Base-by-base conservation (phyloP, 306 rosid genomes). In the Citrullus amarus region DNA sequence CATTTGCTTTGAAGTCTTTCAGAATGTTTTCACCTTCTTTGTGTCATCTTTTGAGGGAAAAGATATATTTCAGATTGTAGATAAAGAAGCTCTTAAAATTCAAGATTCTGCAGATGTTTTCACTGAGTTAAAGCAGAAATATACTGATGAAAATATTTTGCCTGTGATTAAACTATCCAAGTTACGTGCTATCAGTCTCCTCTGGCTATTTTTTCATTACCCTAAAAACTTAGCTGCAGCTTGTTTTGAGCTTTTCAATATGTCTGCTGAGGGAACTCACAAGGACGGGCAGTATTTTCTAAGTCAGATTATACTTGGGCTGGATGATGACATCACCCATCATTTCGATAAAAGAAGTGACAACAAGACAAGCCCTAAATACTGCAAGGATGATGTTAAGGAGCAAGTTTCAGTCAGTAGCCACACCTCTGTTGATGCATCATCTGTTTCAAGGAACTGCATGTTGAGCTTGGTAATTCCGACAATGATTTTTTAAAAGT, bases 141-240 rank as follows among this genome's bases (percentile, higher is more conserved):
- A 86, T 87, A 84, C 84, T 67, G 87, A 89, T 67, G 90, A 83
- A 87, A 89, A 89, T 84, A 88, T 81, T 67, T 80, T 89, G 80
- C 73, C 89, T 20, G 74, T 81, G 78, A 57, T 80, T 60, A 88
- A 86, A 81, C 82, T 95, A 75, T 87, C 86, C 54, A 90, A 86
- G 85, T 82, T 87, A 55, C 84, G 83, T 28, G 87, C 62, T 13
- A 81, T 95, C 78, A 84, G 93, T 85, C 68, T 95, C 67, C 88
- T 92, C 74, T 16, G 88, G 88, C 81, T 95, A 78, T 88, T 92
- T 76, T 92, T 91, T 83, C 86, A 86, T 79, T 87, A 84, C 81
- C 89, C 97, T 65, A 92, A 91, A 88, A 82, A 81, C 80, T 83
- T 88, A 84, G 89, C 93, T 81, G 89, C 97, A 13, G 96, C 97